Conservation (phyloP, 2,329 filamentous ascomycete species). For the Sclerotinia spermophila region DNA sequence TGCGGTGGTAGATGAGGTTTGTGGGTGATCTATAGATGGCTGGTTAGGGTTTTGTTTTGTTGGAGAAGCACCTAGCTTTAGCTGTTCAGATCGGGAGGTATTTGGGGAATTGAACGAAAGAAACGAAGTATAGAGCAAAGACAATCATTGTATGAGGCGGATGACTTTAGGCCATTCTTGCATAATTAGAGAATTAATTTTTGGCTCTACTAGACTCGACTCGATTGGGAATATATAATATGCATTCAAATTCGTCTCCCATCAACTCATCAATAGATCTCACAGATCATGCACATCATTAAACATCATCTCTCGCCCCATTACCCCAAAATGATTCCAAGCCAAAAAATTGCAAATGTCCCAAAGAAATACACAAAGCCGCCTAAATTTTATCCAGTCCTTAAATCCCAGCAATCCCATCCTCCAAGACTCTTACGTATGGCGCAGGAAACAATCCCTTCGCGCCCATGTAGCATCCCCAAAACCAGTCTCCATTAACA, state of each 20-base stretch:
- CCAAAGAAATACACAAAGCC: neutral
- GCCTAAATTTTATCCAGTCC: neutral
- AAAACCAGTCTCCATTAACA: slow-evolving; percentile 87
- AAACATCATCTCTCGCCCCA: neutral
- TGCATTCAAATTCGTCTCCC: neutral
- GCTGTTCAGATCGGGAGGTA: neutral
- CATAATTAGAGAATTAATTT: neutral
- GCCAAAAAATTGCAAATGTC: neutral
- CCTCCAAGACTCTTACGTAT: slow-evolving; percentile 58
- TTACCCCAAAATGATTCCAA: neutral
- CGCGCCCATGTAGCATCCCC: slow-evolving; percentile 77
- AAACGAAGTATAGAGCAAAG: neutral
- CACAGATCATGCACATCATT: neutral
- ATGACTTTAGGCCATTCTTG: neutral
- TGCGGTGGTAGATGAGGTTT: neutral
- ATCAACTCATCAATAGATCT: neutral
- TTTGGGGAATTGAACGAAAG: neutral
- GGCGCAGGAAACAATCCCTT: slow-evolving; percentile 77
- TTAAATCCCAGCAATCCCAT: neutral
- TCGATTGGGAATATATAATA: neutral
- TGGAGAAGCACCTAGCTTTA: neutral
- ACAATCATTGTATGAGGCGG: neutral
- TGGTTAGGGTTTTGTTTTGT: neutral
- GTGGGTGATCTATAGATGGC: neutral
- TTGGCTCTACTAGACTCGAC: neutral